Evolutionary conservation across 768 basidiomycete genomes (phyloP).

Genomic region (Phaeolepiota aurea): DNA sequence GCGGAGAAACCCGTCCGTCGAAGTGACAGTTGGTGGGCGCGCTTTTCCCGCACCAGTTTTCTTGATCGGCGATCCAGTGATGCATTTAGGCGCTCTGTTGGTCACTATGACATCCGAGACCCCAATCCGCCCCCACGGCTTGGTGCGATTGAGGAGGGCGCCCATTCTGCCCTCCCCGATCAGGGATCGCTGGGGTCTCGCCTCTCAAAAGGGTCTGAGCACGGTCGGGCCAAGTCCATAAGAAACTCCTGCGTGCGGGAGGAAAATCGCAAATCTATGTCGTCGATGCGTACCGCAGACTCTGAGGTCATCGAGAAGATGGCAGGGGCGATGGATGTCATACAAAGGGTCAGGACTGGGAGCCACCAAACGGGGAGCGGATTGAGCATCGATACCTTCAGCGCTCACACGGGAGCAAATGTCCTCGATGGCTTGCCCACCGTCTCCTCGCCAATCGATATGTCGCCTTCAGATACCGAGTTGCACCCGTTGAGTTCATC

Average conservation of each 20-base stretch:
- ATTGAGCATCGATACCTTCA: slow-evolving; percentile 19
- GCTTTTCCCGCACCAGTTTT: slow-evolving; percentile 59
- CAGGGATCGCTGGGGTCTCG: slow-evolving; percentile 9
- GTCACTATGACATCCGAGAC: slow-evolving; percentile 58
- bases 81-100: slow-evolving; percentile 18
- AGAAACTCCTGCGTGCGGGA: slow-evolving; percentile 19
- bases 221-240: slow-evolving; percentile 3
- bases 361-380: slow-evolving; percentile 21
- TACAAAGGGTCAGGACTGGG: slow-evolving; percentile 38
- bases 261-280: slow-evolving; percentile 38
- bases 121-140: slow-evolving; percentile 71
- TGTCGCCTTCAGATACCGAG: slow-evolving; percentile 8
- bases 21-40: slow-evolving; percentile 73
- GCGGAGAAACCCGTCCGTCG: slow-evolving; percentile 45
- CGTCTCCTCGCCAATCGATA: slow-evolving; percentile 26
- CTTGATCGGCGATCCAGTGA: slow-evolving; percentile 49
- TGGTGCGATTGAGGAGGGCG: slow-evolving; percentile 47
- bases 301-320: slow-evolving; percentile 62
- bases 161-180: slow-evolving; percentile 20
- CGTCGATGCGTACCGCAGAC: slow-evolving; percentile 57
- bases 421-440: slow-evolving; percentile 9
- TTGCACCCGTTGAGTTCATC: slow-evolving; percentile 5
- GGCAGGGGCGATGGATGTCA: slow-evolving; percentile 61
- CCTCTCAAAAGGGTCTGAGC: slow-evolving; percentile 5
- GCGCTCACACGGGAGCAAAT: slow-evolving; percentile 6